phyloP scores from a whole-genome alignment of 2,329 filamentous ascomycete species.

The Cladobotryum mycophilum region DNA sequence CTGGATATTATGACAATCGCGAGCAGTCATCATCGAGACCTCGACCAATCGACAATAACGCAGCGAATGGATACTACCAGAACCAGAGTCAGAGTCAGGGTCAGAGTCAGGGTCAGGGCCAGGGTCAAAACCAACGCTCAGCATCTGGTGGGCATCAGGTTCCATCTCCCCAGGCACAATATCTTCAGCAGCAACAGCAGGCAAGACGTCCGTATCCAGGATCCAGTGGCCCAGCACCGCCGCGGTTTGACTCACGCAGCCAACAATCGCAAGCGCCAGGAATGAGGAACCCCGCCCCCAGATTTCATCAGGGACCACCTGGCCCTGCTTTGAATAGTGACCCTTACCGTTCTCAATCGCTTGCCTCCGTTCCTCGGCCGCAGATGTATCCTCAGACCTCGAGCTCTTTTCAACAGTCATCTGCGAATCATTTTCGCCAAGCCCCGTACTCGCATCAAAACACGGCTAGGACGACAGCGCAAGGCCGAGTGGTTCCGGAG shows the following conservation, averaged over 20 bases:
- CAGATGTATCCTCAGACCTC: constrained; percentile 62
- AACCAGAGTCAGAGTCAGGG: constrained; percentile 26
- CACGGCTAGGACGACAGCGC: constrained; percentile 75
- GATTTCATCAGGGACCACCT: constrained; percentile 57
- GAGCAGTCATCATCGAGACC: constrained; percentile 21
- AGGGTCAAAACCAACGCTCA: constrained; percentile 28
- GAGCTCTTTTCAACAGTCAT: constrained; percentile 55
- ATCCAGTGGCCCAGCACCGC: constrained; percentile 43
- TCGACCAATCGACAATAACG: constrained; percentile 31
- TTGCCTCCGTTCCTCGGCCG: constrained; percentile 70
- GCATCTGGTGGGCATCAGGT: constrained; percentile 43
- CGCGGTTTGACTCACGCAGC: constrained; percentile 59
- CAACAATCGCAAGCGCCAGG: constrained; percentile 37
- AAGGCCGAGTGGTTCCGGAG: constrained; percentile 86
- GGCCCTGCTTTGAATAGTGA: constrained; percentile 74
- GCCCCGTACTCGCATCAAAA: constrained; percentile 60
- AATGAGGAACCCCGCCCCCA: constrained; percentile 43
- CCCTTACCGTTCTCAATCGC: constrained; percentile 84
- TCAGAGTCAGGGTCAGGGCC: not conserved
- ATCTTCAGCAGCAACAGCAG: constrained; percentile 40
- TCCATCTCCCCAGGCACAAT: constrained; percentile 38
- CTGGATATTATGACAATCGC: constrained; percentile 30
- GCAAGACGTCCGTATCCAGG: constrained; percentile 40
- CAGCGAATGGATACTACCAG: constrained; percentile 47
- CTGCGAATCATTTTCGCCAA: constrained; percentile 72